A percentile compares a stretch with the other conserved stretches of the same genome.
Conservation (phyloP, 257 asterid species). For the Solanum habrochaites region DNA sequence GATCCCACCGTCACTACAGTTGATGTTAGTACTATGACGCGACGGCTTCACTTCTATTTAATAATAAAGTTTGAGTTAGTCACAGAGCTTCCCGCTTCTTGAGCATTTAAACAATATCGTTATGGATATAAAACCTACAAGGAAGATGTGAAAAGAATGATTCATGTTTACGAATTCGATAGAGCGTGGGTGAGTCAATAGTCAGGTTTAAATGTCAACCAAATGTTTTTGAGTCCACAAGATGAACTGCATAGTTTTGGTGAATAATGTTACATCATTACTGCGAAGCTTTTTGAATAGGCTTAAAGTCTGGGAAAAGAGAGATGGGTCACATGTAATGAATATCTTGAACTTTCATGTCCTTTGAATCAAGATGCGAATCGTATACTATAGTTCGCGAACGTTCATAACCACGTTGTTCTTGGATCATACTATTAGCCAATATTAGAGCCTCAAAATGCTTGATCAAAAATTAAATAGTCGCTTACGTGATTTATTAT, state of each 20-base stretch:
- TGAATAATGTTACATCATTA: neutral
- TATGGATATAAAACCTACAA: conserved; percentile 81
- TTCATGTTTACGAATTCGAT: conserved; percentile 69
- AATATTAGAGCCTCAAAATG: no score
- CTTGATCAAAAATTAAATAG: no score
- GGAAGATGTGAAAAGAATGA: conserved; percentile 60
- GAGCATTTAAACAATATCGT: conserved; percentile 33
- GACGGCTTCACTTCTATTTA: no score
- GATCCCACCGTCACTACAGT: no score
- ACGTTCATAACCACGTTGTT: no score
- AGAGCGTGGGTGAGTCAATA: conserved; percentile 57
- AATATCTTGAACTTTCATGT: no score
- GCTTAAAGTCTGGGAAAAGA: conserved; percentile 25
- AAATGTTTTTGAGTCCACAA: neutral
- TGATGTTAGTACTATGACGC: no score
- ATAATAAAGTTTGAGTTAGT: no score
- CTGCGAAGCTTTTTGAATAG: conserved; percentile 37
- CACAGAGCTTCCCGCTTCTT: neutral
- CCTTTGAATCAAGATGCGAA: no score
- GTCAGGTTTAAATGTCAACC: neutral
- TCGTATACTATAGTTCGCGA: no score
- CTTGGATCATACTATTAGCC: no score
- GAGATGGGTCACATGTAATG: conserved; percentile 32
- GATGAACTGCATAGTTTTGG: neutral
- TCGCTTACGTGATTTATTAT: no score